Base-by-base conservation (phyloP, 177 flowering plant genomes). In the Tripterygium wilfordii region DNA sequence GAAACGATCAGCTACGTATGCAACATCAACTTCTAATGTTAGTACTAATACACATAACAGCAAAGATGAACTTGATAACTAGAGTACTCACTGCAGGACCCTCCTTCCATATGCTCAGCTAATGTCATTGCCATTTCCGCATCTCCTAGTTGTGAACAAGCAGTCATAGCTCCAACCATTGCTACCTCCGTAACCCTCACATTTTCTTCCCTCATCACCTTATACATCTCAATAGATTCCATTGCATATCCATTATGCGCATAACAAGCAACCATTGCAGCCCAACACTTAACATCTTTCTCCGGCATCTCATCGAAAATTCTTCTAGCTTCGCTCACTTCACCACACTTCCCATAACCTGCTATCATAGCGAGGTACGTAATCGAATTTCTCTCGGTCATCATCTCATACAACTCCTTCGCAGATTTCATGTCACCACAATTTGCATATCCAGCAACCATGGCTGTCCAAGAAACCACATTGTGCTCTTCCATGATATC, bases 331-430 rank as follows among this genome's bases (percentile, higher is more conserved):
- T 39, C 53, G 14, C 5, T 20, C 36, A 56, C 57, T 19, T 62
- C 36, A 4, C 61, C 57, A 16, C 51, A 44, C 44, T 56, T 62
- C 44, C 57, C 61, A 62, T 56, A 68, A 7, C 70, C 75, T 0
- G 78, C 64, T 26, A 76, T 60, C 76, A 79, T 65, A 4, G 76
- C 80, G 57, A 71, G 62, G 74, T 74, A 74, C 39, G 76, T 53
- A 3, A 79, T 54, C 19, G 48, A 15, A 56, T 65, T 72, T 33
- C 69, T 69, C 37, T 51, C 39, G 27, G 33, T 33, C 77, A 77
- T 74, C 59, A 36, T 58, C 52, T 67, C 68, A 38, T 71, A 74
- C 67, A 74, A 3, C 36, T 45, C 61, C 31, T 33, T 28, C 0
- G 77, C 59, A 26, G 37, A 35, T 20, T 47, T 53, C 23, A 71